Percentiles rank a stretch among this genome's conserved stretches.
Conservation (phyloP, 805 yeast species). For the Zygosaccharomyces siamensis region DNA sequence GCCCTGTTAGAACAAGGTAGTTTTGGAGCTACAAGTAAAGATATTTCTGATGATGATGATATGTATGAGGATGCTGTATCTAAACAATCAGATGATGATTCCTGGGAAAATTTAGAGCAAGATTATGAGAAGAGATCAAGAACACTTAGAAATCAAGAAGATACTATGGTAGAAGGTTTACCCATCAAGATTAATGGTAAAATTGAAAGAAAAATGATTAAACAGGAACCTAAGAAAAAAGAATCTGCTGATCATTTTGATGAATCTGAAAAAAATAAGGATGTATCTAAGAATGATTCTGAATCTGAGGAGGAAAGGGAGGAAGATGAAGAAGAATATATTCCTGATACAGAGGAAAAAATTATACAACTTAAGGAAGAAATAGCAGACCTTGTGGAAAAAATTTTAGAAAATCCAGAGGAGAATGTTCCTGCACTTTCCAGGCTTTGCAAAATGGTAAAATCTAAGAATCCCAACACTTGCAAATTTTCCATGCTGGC, state of each 20-base stretch:
- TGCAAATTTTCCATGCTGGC: constrained; percentile 71
- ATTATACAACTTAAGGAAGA: constrained; percentile 68
- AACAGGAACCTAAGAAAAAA: constrained; percentile 16
- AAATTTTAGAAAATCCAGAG: constrained; percentile 82
- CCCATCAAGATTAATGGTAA: constrained; percentile 79
- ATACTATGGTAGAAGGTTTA: constrained; percentile 54
- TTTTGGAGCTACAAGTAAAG: constrained; percentile 17
- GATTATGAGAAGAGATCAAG: constrained; percentile 77
- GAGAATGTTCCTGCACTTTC: constrained; percentile 64
- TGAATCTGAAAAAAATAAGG: constrained; percentile 14
- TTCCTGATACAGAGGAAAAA: constrained; percentile 49
- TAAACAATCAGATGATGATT: constrained; percentile 24
- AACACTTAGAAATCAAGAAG: constrained; percentile 40
- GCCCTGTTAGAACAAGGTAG: constrained; percentile 24
- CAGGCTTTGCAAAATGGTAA: constrained; percentile 65
- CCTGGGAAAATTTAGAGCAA: constrained; percentile 72
- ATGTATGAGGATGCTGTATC: constrained; percentile 14
- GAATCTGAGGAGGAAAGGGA: constrained; percentile 23
- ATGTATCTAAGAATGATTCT: constrained; percentile 15
- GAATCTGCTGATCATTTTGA: constrained; percentile 11
- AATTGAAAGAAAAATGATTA: constrained; percentile 58
- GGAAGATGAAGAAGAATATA: constrained; percentile 33
- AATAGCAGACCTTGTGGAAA: constrained; percentile 74
- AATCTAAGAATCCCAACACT: constrained; percentile 59
- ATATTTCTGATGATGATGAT: constrained; percentile 11